Evolutionary conservation across 495 filamentous ascomycete genomes (phyloP).

Genomic region (Neurospora sp.): DNA sequence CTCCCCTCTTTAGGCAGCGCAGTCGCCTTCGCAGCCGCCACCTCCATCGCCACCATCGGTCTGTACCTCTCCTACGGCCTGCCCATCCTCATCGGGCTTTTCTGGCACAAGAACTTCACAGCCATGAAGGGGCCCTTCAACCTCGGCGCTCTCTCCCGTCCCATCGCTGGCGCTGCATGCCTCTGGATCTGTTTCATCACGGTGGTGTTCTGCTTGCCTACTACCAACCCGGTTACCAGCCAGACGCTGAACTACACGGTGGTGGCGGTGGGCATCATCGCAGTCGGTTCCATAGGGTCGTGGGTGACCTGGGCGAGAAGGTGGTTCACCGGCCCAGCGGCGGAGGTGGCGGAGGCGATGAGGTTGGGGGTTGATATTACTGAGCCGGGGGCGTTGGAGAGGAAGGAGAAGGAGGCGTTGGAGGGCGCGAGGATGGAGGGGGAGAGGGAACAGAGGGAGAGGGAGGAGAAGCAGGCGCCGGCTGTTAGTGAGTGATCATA

Average conservation of each 20-base stretch:
- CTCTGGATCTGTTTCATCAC: slow-evolving; percentile 50
- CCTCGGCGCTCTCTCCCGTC: slow-evolving; percentile 42
- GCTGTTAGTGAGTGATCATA: neutral
- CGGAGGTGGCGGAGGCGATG: slow-evolving; percentile 42
- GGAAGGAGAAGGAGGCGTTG: slow-evolving; percentile 19
- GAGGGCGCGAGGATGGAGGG: neutral
- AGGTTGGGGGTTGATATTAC: slow-evolving; percentile 33
- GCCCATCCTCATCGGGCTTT: slow-evolving; percentile 49
- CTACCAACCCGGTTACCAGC: slow-evolving; percentile 45
- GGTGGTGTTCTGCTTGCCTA: slow-evolving; percentile 53
- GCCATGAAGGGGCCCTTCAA: slow-evolving; percentile 49
- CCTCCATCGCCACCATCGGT: slow-evolving; percentile 59
- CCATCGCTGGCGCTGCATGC: slow-evolving; percentile 40
- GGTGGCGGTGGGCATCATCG: slow-evolving; percentile 52
- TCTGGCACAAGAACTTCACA: slow-evolving; percentile 32
- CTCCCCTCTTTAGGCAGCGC: slow-evolving; percentile 50
- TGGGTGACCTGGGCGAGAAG: slow-evolving; percentile 36
- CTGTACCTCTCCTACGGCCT: slow-evolving; percentile 57
- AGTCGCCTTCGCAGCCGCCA: slow-evolving; percentile 54
- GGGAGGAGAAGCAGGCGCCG: neutral
- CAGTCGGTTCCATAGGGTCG: slow-evolving; percentile 24
- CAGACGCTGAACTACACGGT: slow-evolving; percentile 54
- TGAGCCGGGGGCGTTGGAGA: slow-evolving; percentile 41
- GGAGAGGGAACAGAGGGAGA: neutral
- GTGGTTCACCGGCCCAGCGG: slow-evolving; percentile 50